phyloP scores from a whole-genome alignment of 208 protist species.

The Kentomonas sorsogonicus region DNA sequence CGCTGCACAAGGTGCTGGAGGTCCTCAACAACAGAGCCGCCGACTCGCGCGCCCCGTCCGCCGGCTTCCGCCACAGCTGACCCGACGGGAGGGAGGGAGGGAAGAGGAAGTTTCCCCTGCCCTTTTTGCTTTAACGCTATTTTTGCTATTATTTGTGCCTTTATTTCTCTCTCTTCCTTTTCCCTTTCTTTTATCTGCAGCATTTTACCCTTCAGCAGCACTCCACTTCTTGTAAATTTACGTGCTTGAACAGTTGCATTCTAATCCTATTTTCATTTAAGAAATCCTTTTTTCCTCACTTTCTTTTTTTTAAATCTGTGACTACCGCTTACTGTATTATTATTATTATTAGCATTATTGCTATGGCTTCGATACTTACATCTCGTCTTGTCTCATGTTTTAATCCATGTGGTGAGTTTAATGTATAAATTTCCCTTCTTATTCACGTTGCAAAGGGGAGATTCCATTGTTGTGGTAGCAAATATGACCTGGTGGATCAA shows the following conservation, averaged over 20 bases:
- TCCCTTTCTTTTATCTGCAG: slow-evolving; percentile 7
- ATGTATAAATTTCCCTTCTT: no score
- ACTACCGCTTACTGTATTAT: no score
- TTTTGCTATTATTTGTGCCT: background rate
- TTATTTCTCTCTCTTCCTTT: background rate
- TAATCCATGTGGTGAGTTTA: no score
- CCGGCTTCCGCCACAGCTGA: background rate
- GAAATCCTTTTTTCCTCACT: background rate
- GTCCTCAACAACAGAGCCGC: background rate
- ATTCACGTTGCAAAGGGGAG: no score
- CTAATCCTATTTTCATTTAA: no score
- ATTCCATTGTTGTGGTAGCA: no score
- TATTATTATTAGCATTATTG: no score
- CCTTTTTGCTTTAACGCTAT: background rate
- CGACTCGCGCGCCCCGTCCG: background rate
- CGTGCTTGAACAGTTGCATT: no score
- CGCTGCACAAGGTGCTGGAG: slow-evolving; percentile 9
- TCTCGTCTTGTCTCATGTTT: background rate
- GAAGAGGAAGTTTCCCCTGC: background rate
- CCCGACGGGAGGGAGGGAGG: background rate
- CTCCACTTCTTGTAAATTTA: no score
- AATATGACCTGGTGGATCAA: no score
- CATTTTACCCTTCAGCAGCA: no score
- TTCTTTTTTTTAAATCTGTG: no score
- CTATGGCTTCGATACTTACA: background rate